Evolutionary conservation across 108 stramenopile genomes (phyloP).

Genomic region (Licmophora abbreviata): DNA sequence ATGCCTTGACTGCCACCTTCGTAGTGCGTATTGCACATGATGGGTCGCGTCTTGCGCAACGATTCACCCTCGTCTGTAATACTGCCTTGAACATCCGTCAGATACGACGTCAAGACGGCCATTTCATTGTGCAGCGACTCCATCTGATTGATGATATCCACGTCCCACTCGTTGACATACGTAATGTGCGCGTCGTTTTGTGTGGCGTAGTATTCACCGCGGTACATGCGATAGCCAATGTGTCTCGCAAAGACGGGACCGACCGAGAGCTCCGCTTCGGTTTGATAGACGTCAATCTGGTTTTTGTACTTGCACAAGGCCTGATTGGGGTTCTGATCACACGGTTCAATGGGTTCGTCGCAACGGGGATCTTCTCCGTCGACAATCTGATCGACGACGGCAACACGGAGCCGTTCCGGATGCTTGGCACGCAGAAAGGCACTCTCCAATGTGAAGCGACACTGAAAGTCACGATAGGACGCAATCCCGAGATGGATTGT

Average conservation of each 20-base stretch:
- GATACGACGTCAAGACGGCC: constrained; percentile 86
- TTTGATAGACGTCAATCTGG: constrained; percentile 73
- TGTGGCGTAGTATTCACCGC: constrained; percentile 92
- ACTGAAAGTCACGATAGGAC: constrained; percentile 74
- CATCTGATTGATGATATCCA: constrained; percentile 75
- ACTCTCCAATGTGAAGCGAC: constrained; percentile 57
- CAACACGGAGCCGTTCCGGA: constrained; percentile 58
- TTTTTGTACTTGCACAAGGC: constrained; percentile 63
- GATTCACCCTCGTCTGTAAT: constrained; percentile 67
- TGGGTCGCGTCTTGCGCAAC: constrained; percentile 60
- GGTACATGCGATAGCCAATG: constrained; percentile 80
- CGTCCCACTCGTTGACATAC: constrained; percentile 87
- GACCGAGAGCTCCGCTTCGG: constrained; percentile 71
- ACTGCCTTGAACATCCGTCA: constrained; percentile 73
- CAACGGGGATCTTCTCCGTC: constrained; percentile 67
- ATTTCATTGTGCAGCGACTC: constrained; percentile 79
- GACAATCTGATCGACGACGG: constrained; percentile 77
- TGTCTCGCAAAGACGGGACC: constrained; percentile 89
- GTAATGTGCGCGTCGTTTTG: constrained; percentile 94
- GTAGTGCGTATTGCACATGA: constrained; percentile 88
- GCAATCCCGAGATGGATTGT: constrained; percentile 80
- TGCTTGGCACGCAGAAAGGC: constrained; percentile 51
- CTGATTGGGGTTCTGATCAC: constrained; percentile 47
- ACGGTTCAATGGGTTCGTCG: constrained; percentile 66
- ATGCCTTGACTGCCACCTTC: constrained; percentile 67